Conservation (phyloP, 345 rosid genomes). For the Conringia planisiliqua region DNA sequence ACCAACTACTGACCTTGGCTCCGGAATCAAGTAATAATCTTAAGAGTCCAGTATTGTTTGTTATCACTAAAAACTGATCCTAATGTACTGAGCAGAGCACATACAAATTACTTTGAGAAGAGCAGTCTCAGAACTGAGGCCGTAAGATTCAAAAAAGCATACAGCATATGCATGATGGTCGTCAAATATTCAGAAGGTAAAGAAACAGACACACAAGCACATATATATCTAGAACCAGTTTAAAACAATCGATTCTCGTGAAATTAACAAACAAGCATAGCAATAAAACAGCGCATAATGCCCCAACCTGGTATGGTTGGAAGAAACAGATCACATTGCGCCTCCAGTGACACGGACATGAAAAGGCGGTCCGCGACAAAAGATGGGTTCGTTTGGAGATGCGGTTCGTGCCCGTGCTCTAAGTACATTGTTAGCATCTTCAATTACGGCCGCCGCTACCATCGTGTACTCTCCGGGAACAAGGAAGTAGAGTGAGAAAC, state of each 20-base stretch:
- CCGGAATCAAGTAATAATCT: no score
- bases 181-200: neutral
- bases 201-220: neutral
- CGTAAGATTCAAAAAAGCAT: slow-evolving; percentile 18
- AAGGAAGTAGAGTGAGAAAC: slow-evolving; percentile 80
- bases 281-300: neutral
- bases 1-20: neutral
- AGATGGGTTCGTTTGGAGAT: slow-evolving; percentile 78
- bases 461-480: slow-evolving; percentile 94
- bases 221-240: neutral
- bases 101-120: neutral
- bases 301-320: neutral
- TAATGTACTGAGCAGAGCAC: neutral
- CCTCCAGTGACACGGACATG: slow-evolving; percentile 69
- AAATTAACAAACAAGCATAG: neutral
- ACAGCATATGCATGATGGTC: slow-evolving; percentile 2
- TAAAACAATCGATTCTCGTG: neutral
- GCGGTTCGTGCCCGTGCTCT: slow-evolving; percentile 75
- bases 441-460: slow-evolving; percentile 82
- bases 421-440: slow-evolving; percentile 77
- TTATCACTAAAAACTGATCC: neutral
- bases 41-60: neutral
- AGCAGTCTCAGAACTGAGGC: slow-evolving; percentile 7
- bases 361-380: slow-evolving; percentile 94
- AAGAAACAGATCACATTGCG: slow-evolving; percentile 31